Percentiles rank a stretch among this genome's conserved stretches.
Conservation (phyloP, 2,329 filamentous ascomycete genomes). For the Didymella exigua region DNA sequence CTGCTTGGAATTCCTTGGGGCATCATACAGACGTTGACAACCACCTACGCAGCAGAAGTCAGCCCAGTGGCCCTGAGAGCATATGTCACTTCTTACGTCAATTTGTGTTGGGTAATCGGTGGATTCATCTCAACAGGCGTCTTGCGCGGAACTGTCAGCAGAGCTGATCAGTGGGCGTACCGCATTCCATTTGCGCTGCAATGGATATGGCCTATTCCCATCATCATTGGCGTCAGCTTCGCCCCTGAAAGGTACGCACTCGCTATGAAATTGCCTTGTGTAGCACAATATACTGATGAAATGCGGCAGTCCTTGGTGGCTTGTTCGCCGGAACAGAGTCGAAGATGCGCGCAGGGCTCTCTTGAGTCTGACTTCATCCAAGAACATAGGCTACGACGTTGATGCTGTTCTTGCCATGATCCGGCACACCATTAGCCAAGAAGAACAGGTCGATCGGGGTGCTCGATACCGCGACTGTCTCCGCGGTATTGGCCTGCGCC, state of each 20-base stretch:
- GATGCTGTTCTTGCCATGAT: constrained; percentile 68
- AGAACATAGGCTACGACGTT: constrained; percentile 51
- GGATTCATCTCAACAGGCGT: constrained; percentile 73
- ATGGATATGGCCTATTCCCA: constrained; percentile 73
- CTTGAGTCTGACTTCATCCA: neutral
- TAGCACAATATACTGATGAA: constrained; percentile 54
- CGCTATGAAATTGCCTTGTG: neutral
- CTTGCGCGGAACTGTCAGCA: constrained; percentile 66
- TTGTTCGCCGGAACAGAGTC: constrained; percentile 3
- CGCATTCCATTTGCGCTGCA: constrained; percentile 69
- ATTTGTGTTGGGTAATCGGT: constrained; percentile 45
- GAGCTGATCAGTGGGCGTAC: constrained; percentile 66
- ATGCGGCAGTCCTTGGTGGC: constrained; percentile 6
- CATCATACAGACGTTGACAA: constrained; percentile 48
- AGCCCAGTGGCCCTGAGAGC: neutral
- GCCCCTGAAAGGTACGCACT: constrained; percentile 74
- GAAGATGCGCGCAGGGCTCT: constrained; percentile 9
- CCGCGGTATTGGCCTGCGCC: constrained; percentile 72
- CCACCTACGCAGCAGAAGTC: neutral
- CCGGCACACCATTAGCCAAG: constrained; percentile 80
- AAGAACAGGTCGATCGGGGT: constrained; percentile 67
- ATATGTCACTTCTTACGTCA: neutral
- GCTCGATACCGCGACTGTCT: constrained; percentile 80
- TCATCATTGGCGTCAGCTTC: constrained; percentile 66
- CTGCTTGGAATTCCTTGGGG: constrained; percentile 47